phyloP scores from a whole-genome alignment of 192 early-diverging fungal genomes.

The Coemansia sp. region DNA sequence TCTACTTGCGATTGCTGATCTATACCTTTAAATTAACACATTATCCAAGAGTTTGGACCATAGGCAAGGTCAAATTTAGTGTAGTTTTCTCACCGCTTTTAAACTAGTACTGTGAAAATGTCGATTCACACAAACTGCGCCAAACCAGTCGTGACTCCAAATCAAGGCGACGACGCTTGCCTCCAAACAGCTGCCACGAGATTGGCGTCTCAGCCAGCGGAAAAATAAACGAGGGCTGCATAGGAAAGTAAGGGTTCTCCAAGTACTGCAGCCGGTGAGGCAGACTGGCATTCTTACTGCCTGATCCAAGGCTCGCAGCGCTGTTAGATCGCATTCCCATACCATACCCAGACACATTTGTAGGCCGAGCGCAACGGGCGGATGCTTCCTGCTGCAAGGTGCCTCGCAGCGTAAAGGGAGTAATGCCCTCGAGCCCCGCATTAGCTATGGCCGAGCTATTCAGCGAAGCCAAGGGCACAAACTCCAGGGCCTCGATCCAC shows the following conservation, averaged over 20 bases:
- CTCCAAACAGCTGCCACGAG: constrained; percentile 39
- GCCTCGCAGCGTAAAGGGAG: constrained; percentile 48
- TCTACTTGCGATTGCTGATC: too few relatives aligned
- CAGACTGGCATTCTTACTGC: constrained; percentile 7
- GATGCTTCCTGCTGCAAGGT: constrained; percentile 31
- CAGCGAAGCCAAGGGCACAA: constrained; percentile 23
- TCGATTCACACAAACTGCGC: constrained; percentile 34
- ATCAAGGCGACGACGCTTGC: constrained; percentile 38
- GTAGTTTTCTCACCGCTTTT: not conserved
- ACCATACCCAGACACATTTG: not conserved
- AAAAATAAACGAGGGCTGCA: constrained; percentile 34
- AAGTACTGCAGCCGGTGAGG: constrained; percentile 24
- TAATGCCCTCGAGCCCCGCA: constrained; percentile 45
- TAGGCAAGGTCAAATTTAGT: too few relatives aligned
- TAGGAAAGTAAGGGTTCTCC: constrained; percentile 48
- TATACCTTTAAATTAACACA: too few relatives aligned
- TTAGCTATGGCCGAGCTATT: constrained; percentile 7
- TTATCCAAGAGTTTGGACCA: too few relatives aligned
- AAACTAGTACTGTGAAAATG: constrained; percentile 12
- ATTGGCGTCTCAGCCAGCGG: constrained; percentile 41
- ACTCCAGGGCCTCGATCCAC: constrained; percentile 45
- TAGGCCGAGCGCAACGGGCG: not conserved
- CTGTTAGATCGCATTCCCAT: not conserved
- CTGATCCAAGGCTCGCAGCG: not conserved
- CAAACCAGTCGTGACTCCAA: constrained; percentile 41